Base-by-base conservation (phyloP, 441 rosid genomes). In the Capsella rubella region DNA sequence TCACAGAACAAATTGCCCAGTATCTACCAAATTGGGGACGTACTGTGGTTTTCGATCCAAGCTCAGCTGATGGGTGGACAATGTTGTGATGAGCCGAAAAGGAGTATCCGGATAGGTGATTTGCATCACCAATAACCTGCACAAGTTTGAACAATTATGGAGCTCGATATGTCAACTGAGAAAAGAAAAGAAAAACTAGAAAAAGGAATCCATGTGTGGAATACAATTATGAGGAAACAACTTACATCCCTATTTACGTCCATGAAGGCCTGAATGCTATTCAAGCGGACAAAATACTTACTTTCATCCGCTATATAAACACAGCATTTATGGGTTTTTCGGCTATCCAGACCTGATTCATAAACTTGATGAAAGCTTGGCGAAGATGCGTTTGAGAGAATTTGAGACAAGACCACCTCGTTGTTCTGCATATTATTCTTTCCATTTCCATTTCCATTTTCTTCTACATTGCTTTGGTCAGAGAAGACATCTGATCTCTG, bases 181-280 rank as follows among this genome's bases (percentile, higher is more conserved):
- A 9, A 58, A 50, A 27, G 15, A 9, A 58, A 50, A 45, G 60
- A 55, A 40, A 45, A 15, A 67, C 15, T 54, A 52, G 25, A 55
- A 25, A 25, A 45, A 62, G 40, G 42, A 14, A 66, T 65, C 66
- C 45, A 71, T 46, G 55, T 29, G 40, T 29, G 67, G 46, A 64
- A 42, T n/a, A 64, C 35, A 43, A 8, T 15, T 29, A 31, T 39
- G 60, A 63, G 59, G 7, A 37, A 50, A 58, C 69, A 16, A 81
- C 99, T 87, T 82, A 90, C 99, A 81, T 90, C 97, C 75, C 97
- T 87, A 75, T 92, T 95, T 67, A 90, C 87, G 76, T 95, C 97
- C 80, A 84, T 85, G 82, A 86, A 92, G 34, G 97, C 94, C 81
- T 95, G 97, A 77, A 95, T 89, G 76, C 97, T 88, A 82, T 92